Evolutionary conservation across 192 early-diverging fungal species (phyloP).

Genomic region (Coemansia sp.): DNA sequence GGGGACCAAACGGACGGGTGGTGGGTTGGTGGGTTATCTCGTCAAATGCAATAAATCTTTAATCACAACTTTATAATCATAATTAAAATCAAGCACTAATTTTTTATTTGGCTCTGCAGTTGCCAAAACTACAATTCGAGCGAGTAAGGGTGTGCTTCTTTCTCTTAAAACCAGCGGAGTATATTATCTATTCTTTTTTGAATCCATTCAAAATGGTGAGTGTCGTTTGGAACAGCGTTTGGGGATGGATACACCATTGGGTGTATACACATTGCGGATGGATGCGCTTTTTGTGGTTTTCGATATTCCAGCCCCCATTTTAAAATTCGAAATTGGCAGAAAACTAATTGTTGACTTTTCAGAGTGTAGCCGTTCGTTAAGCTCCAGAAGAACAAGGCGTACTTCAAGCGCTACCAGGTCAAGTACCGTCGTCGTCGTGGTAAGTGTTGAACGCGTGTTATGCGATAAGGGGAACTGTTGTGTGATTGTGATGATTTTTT

Average conservation of each 20-base stretch:
- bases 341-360: background rate
- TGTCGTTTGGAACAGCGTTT: background rate
- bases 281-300: background rate
- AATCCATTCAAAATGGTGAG: conserved; percentile 46
- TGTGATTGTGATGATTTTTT: conserved; percentile 61
- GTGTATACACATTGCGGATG: background rate
- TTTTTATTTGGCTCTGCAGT: too few species aligned
- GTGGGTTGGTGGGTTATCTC: conserved; percentile 35
- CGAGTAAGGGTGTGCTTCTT: conserved; percentile 3
- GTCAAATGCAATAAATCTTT: too few species aligned
- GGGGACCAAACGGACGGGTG: conserved; percentile 30
- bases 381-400: conserved; percentile 97
- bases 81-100: too few species aligned
- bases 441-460: conserved; percentile 50
- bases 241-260: background rate
- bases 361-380: conserved; percentile 68
- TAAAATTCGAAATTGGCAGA: conserved; percentile 1
- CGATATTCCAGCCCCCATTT: background rate
- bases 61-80: too few species aligned
- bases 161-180: conserved; percentile 43
- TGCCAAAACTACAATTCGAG: too few species aligned
- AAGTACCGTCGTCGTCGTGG: conserved; percentile 99
- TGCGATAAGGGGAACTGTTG: background rate
- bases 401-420: conserved; percentile 99
- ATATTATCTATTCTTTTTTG: conserved; percentile 25